phyloP scores from a whole-genome alignment of 139 green algal species.

The Chlamydomonas sp. region DNA sequence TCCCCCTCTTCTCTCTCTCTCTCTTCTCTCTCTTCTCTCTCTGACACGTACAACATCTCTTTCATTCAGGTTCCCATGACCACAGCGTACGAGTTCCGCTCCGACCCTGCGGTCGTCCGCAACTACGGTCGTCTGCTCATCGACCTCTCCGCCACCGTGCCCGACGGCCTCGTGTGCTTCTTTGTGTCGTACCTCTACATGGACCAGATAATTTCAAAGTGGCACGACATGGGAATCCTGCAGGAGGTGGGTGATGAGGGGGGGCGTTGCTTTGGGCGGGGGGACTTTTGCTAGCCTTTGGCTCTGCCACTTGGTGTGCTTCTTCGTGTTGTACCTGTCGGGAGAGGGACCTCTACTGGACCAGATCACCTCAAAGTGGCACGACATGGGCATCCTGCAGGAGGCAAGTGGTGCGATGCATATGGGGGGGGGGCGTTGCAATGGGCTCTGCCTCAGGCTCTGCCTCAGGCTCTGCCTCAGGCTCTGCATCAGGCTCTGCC shows the following conservation, averaged over 20 bases:
- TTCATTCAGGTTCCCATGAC: conserved; percentile 55
- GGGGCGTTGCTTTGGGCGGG: no score
- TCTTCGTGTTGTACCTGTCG: conserved; percentile 98
- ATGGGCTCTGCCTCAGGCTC: no score
- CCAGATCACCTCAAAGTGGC: conserved; percentile 82
- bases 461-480: conserved; percentile 93
- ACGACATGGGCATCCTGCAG: conserved; percentile 88
- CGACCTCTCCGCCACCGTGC: conserved; percentile 78
- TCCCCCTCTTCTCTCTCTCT: conserved; percentile 88
- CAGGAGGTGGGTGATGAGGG: no score
- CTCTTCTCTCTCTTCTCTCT: conserved; percentile 94
- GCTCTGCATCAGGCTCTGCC: no score
- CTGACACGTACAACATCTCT: not conserved
- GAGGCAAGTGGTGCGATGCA: no score
- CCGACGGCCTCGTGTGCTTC: conserved; percentile 94
- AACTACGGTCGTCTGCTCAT: conserved; percentile 95
- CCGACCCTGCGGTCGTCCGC: conserved; percentile 55
- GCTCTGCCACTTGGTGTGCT: conserved; percentile 91
- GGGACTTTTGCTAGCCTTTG: no score
- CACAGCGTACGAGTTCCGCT: conserved; percentile 88
- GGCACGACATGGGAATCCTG: conserved; percentile 93
- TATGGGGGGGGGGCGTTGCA: no score
- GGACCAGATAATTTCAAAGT: conserved; percentile 87
- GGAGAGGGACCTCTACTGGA: no score
- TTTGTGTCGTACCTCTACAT: conserved; percentile 99